Conservation (phyloP, 306 rosid genomes). For the Mimosa pudica region DNA sequence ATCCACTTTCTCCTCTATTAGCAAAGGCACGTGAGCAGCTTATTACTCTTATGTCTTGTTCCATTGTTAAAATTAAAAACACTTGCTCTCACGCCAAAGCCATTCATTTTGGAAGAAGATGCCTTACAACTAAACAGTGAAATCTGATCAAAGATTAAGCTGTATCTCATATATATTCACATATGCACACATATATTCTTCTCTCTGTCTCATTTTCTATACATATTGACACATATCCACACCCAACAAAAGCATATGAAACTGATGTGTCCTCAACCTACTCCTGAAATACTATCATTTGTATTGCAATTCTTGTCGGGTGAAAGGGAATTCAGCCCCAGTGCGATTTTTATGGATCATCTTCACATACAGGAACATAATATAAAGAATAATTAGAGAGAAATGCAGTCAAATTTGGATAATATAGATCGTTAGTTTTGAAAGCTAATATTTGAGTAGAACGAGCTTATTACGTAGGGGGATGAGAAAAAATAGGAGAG, state of each 20-base stretch:
- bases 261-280: slow-evolving; percentile 29
- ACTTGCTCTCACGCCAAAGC: not conserved
- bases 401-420: not conserved
- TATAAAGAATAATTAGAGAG: not conserved
- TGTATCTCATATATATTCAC: not conserved
- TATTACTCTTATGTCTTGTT: not conserved
- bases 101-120: not conserved
- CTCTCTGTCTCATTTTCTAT: not conserved
- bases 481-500: not conserved
- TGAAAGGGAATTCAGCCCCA: slow-evolving; percentile 23
- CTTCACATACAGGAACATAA: slow-evolving; percentile 17
- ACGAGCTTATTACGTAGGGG: not conserved
- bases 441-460: not conserved
- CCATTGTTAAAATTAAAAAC: not conserved
- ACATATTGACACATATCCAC: not conserved
- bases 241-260: not conserved
- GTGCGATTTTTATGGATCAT: slow-evolving; percentile 16
- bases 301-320: slow-evolving; percentile 36
- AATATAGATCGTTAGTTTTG: not conserved
- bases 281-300: slow-evolving; percentile 34
- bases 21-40: slow-evolving; percentile 37
- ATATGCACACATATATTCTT: no score
- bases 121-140: not conserved
- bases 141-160: slow-evolving; percentile 28
- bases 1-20: not conserved